Base-by-base conservation (phyloP, 164 flowering plant genomes). In the Platanus orientalis region DNA sequence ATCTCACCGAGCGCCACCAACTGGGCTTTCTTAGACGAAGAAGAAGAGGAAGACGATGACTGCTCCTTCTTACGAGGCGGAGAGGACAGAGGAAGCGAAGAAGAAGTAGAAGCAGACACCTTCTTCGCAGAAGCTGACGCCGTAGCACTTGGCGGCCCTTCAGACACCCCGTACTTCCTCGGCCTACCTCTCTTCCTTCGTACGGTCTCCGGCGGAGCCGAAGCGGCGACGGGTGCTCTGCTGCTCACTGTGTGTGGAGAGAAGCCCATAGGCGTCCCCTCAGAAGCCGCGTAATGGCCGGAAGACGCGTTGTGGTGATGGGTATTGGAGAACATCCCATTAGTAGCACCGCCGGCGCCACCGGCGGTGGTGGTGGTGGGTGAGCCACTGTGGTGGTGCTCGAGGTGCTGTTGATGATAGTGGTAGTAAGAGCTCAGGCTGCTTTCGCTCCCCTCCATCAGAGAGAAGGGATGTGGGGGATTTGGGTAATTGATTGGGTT, bases 11-110 rank as follows among this genome's bases (percentile, higher is more conserved):
- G 42, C 27, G 70, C 67, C 47, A 16, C 26, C 63, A 72, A 47
- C 61, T 73, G 82, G 3, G 83, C 71, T 60, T 78, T 81, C 74
- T 73, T 79, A 5, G 81, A 68, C 20, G 76, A 71, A 10, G 69
- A 62, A 36, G 42, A 36, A 36, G 42, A 36, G 7, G 39, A 32
- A 32, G 39, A 5, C 39, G 9, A 32, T 7, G 42, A 36, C 42
- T 36, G 42, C 42, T 36, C 42, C 9, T 36, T 36, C 10, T 36
- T 36, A 36, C 42, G 42, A 36, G 42, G 42, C 9, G 42, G 12
- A 36, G 42, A 36, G 12, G 42, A 36, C 19, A 42, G 47, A 6
- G 60, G 64, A 49, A 64, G 32, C 9, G 68, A 56, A 29, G 65
- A 25, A 51, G 66, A 32, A 44, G 55, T 6, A 24, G 29, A 6